Evolutionary conservation across 176 grass and related monocot genomes (phyloP).

Genomic region (Cenchrus purpureus): DNA sequence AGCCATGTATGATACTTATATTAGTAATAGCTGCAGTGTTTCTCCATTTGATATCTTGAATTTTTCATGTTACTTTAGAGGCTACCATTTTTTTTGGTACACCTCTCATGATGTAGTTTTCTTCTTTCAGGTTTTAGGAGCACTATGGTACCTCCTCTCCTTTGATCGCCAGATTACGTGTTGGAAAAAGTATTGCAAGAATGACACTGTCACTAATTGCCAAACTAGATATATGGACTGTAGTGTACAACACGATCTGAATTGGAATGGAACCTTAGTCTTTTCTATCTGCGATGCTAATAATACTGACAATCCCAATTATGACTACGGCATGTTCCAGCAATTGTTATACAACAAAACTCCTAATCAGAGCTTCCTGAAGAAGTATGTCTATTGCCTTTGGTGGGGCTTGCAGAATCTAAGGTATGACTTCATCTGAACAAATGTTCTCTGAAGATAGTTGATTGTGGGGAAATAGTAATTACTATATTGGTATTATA

Average conservation of each 20-base stretch:
- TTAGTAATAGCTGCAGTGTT: background rate
- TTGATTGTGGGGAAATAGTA: slow-evolving; percentile 2
- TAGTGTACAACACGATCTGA: background rate
- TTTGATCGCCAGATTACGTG: slow-evolving; percentile 80
- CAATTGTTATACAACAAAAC: slow-evolving; percentile 57
- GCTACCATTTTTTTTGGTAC: background rate
- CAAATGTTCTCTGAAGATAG: background rate
- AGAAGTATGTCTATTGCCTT: slow-evolving; percentile 93
- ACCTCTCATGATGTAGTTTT: slow-evolving; percentile 31
- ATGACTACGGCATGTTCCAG: slow-evolving; percentile 73
- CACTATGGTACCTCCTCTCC: slow-evolving; percentile 87
- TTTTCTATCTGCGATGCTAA: slow-evolving; percentile 59
- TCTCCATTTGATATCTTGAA: background rate
- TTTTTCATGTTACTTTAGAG: background rate
- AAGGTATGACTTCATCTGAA: slow-evolving; percentile 64
- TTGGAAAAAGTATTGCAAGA: slow-evolving; percentile 68
- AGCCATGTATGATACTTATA: slow-evolving; percentile 78
- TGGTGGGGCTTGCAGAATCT: slow-evolving; percentile 99
- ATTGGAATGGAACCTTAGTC: slow-evolving; percentile 47
- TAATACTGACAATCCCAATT: background rate
- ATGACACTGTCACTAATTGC: slow-evolving; percentile 37
- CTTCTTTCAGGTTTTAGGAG: slow-evolving; percentile 81
- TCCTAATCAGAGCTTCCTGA: slow-evolving; percentile 60
- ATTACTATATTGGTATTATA: background rate
- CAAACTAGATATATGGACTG: slow-evolving; percentile 60